phyloP scores from a whole-genome alignment of 805 yeast species.

The Candida easanensis region DNA sequence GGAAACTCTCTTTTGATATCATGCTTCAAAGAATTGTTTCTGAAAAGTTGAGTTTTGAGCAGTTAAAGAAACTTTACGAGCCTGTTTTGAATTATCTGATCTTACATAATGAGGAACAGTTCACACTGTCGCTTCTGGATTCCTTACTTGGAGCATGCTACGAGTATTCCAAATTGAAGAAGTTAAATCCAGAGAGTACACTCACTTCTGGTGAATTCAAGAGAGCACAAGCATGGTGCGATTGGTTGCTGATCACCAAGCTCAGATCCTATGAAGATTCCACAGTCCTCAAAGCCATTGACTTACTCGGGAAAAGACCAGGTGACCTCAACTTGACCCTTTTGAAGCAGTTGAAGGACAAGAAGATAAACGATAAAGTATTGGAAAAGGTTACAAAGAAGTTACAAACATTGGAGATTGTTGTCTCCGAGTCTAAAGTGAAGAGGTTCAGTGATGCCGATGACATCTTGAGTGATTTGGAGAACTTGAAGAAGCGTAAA shows the following conservation, averaged over 20 bases:
- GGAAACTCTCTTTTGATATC: slow-evolving; percentile 23
- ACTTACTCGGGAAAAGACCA: slow-evolving; percentile 18
- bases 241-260: slow-evolving; percentile 15
- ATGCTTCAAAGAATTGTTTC: slow-evolving; percentile 35
- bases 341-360: slow-evolving; percentile 6
- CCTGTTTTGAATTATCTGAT: slow-evolving; percentile 22
- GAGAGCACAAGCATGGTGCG: slow-evolving; percentile 15
- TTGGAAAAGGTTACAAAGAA: slow-evolving; percentile 1
- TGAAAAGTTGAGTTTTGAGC: slow-evolving; percentile 26
- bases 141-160: slow-evolving; percentile 9
- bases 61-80: slow-evolving; percentile 29
- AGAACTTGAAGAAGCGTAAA: slow-evolving; percentile 27
- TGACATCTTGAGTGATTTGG: slow-evolving; percentile 30
- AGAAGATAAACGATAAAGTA: background rate
- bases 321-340: slow-evolving; percentile 8
- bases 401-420: background rate
- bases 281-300: slow-evolving; percentile 9
- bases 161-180: slow-evolving; percentile 17
- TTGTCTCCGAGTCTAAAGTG: slow-evolving; percentile 3
- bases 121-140: slow-evolving; percentile 23
- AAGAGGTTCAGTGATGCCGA: slow-evolving; percentile 15
- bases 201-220: slow-evolving; percentile 10
- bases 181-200: background rate
- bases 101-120: slow-evolving; percentile 20
- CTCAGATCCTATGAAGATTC: background rate